Percentiles rank a stretch among this genome's conserved stretches.
Evolutionary conservation across 2,329 filamentous ascomycete species (phyloP).

Genomic region (Ophiostoma novo-ulmi): DNA sequence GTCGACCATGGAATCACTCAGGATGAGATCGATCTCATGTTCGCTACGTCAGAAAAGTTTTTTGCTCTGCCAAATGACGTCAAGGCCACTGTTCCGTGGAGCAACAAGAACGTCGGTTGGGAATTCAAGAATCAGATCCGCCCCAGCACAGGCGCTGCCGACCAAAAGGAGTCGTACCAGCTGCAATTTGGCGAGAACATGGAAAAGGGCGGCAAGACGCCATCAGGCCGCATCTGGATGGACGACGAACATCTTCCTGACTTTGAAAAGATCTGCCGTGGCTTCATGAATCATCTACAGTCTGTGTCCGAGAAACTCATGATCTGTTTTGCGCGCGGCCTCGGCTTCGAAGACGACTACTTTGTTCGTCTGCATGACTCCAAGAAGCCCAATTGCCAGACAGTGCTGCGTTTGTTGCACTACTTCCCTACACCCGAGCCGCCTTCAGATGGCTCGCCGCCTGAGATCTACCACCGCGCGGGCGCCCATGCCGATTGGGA

Average conservation of each 20-base stretch:
- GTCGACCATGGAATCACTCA: constrained; percentile 43
- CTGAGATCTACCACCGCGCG: constrained; percentile 50
- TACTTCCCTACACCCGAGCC: constrained; percentile 27
- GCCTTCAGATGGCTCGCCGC: constrained; percentile 35
- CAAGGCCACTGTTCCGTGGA: constrained; percentile 53
- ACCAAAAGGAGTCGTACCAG: constrained; percentile 59
- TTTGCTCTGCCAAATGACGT: constrained; percentile 48
- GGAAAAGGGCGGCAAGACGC: constrained; percentile 42
- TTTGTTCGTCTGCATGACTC: constrained; percentile 53
- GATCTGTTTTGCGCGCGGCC: constrained; percentile 53
- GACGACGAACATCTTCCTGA: constrained; percentile 41
- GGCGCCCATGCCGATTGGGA: constrained; percentile 59
- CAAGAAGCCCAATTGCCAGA: constrained; percentile 46
- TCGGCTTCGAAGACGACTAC: constrained; percentile 48
- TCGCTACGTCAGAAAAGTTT: constrained; percentile 41
- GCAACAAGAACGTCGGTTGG: constrained; percentile 54
- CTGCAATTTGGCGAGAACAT: constrained; percentile 52
- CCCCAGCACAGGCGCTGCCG: constrained; percentile 53
- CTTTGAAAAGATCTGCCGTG: constrained; percentile 42
- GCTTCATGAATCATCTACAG: constrained; percentile 53
- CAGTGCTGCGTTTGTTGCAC: constrained; percentile 39
- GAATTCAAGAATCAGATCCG: constrained; percentile 55
- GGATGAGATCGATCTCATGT: constrained; percentile 42
- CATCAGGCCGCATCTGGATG: constrained; percentile 42
- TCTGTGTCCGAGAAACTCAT: constrained; percentile 52